Evolutionary conservation across 768 basidiomycete species (phyloP), one percentile per base, ranked within the genome.

Genomic region (Lentinula edodes): DNA sequence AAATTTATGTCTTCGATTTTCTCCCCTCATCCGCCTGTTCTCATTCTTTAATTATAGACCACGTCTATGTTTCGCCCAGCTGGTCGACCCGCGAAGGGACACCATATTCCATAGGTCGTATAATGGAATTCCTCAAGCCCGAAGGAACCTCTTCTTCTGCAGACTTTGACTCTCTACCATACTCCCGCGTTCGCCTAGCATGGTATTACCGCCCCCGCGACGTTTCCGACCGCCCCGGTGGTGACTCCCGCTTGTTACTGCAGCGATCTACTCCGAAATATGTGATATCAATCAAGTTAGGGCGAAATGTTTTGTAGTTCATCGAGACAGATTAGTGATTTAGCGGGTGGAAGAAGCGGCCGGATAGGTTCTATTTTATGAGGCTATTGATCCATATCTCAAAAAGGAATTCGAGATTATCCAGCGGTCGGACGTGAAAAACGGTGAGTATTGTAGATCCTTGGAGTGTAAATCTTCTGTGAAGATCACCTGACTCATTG

Each of bases 321-420:
- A 98, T 75, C 84, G 93, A 72, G 95, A 98, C 80, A 93, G 78
- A 95, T 96, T 68, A 87, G 91, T 53, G 92, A 98, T 77, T 78
- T 97, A 41, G 85, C 91, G 69, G 89, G 6, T 98, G 93, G 93
- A 98, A 95, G 79, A 92, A 91, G 73, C 83, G 88, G 48, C 89
- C 91, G 1, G 96, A 99, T 74, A 85, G 92, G 65, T 99, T 99
- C 81, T 97, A 95, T 80, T 99, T 95, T 81, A 88, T 87, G 68
- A 88, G 91, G 68, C 81, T 98, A 34, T 99, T 71, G 96, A 98
- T 78, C 94, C 95, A 57, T 98, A 96, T 75, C 93, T 98, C 76
- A 95, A 96, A 79, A 91, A 92, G 73, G 95, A 98, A 75, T 98
- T 96, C 73, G 97, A 98, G 72, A 90, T 98, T 67, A 88, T 99